Base-by-base conservation (phyloP, 306 rosid genomes). In the Calophaca sinica region DNA sequence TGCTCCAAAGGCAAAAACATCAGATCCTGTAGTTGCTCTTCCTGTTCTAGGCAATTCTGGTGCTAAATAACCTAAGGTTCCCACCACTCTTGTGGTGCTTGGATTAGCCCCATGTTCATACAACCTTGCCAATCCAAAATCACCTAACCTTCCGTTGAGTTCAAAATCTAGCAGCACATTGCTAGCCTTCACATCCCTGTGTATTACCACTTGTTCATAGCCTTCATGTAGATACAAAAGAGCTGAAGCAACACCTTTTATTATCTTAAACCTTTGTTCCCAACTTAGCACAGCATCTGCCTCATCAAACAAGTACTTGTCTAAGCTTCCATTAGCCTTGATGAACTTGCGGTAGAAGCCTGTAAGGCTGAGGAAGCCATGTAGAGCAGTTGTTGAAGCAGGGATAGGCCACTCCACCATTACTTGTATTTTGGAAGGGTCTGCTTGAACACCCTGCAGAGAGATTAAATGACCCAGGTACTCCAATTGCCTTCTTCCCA, bases 261-360 rank as follows among this genome's bases (percentile, higher is more conserved):
- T 87, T 64, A 93, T 87, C 78, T 80, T 73, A 57, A 93, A 88
- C 72, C 98, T 83, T 5, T 90, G 89, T 5, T 87, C 89, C 98
- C 98, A 93, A 71, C 54, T 86, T n/a, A 93, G 53, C 6, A 86
- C 44, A 50, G 6, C 10, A 55, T 84, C 69, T 5, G 93, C 76
- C 35, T 86, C 81, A 11, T 88, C 93, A 58, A 90, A 93, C 48
- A 93, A 65, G 77, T 70, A 80, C 71, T 75, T 82, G 35, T 93
- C 98, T 46, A 93, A 76, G 88, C 96, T 90, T 2, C 98, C 96
- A 73, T 93, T 90, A 10, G 91, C 82, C 98, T 90, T 90, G 64
- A 57, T n/a, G n/a, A 33, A 33, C 4, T 33, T 33, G 36, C 36
- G 36, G 36, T 33, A 33, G 36, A 33, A 33, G 0, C 36, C 36